These are phyloP conservation scores for Silene vulgaris DNA, from an alignment of 179 eudicot genomes.

Conservation along the genomic window DNA sequence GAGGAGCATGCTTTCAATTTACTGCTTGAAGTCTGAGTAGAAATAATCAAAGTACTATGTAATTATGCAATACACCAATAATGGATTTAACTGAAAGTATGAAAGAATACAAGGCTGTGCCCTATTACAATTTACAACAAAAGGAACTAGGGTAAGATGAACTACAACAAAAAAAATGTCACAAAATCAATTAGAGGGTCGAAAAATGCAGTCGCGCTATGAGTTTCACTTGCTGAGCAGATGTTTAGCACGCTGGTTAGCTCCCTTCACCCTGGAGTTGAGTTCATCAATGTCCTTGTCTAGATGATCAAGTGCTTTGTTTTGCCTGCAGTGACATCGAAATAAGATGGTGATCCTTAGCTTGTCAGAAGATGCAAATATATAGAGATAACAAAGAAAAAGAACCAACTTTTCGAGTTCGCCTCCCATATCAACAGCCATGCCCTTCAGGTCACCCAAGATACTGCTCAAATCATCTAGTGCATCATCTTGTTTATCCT, in stretches of 20 bases:
- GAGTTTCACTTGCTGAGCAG: slow-evolving; percentile 46
- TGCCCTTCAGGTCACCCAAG: slow-evolving; percentile 89
- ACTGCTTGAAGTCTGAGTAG: not conserved
- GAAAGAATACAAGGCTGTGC: slow-evolving; percentile 13
- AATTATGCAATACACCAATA: not conserved
- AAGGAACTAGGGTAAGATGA: slow-evolving; percentile 5
- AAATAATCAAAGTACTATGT: not conserved
- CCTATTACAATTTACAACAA: slow-evolving; percentile 17
- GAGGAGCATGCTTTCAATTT: not conserved
- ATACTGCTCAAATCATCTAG: slow-evolving; percentile 69
- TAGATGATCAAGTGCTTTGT: slow-evolving; percentile 78
- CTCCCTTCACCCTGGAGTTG: slow-evolving; percentile 74
- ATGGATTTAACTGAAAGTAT: slow-evolving; percentile 11
- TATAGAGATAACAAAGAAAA: not conserved
- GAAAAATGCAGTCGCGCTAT: slow-evolving; percentile 17
- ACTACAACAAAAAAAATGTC: slow-evolving; percentile 14
- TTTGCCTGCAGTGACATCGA: slow-evolving; percentile 54
- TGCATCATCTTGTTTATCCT: slow-evolving; percentile 80
- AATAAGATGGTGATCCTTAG: not conserved
- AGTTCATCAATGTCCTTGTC: slow-evolving; percentile 71
- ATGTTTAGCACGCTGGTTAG: slow-evolving; percentile 64
- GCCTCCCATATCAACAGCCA: slow-evolving; percentile 94
- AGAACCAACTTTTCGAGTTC: slow-evolving; percentile 70
- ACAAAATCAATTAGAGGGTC: not conserved
- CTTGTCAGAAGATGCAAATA: too few species aligned